Percentiles rank a stretch among this genome's conserved stretches.
Conservation (phyloP, 2,329 filamentous ascomycete species). For the Stemphylium vesicarium region DNA sequence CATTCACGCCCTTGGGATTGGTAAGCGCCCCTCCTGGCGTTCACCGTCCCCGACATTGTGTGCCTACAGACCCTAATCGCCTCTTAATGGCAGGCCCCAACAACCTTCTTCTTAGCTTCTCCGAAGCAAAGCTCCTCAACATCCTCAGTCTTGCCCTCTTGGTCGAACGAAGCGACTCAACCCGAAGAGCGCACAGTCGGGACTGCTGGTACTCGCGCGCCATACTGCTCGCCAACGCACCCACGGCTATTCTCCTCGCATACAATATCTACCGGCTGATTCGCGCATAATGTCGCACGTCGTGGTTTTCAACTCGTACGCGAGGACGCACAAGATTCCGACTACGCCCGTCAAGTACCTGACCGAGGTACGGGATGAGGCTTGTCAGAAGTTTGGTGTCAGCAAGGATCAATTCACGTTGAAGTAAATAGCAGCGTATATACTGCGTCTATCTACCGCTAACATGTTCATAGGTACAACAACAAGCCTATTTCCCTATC, state of each 20-base stretch:
- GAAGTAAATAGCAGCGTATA: slow-evolving; percentile 64
- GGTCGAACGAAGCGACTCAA: slow-evolving; percentile 36
- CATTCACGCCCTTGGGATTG: slow-evolving; percentile 5
- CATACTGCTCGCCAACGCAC: slow-evolving; percentile 34
- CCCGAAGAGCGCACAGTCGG: slow-evolving; percentile 31
- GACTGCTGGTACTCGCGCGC: slow-evolving; percentile 37
- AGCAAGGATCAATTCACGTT: slow-evolving; percentile 76
- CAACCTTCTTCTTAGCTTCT: slow-evolving; percentile 38
- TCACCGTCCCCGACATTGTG: slow-evolving; percentile 16
- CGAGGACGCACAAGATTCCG: slow-evolving; percentile 80
- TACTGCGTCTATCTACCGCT: background rate
- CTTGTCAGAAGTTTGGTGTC: slow-evolving; percentile 81
- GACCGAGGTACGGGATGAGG: slow-evolving; percentile 84
- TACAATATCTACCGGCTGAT: slow-evolving; percentile 37
- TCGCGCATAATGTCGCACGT: slow-evolving; percentile 81
- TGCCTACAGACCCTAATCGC: slow-evolving; percentile 25
- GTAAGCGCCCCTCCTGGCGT: slow-evolving; percentile 26
- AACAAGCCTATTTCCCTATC: slow-evolving; percentile 88
- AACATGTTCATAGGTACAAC: slow-evolving; percentile 55
- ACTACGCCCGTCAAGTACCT: slow-evolving; percentile 81
- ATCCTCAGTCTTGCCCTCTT: slow-evolving; percentile 38
- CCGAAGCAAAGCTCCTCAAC: slow-evolving; percentile 44
- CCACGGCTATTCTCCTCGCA: slow-evolving; percentile 31
- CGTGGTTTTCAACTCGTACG: slow-evolving; percentile 81
- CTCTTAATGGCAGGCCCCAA: slow-evolving; percentile 40